Conservation (phyloP, 345 rosid species). For the Rubroshorea leprosula region DNA sequence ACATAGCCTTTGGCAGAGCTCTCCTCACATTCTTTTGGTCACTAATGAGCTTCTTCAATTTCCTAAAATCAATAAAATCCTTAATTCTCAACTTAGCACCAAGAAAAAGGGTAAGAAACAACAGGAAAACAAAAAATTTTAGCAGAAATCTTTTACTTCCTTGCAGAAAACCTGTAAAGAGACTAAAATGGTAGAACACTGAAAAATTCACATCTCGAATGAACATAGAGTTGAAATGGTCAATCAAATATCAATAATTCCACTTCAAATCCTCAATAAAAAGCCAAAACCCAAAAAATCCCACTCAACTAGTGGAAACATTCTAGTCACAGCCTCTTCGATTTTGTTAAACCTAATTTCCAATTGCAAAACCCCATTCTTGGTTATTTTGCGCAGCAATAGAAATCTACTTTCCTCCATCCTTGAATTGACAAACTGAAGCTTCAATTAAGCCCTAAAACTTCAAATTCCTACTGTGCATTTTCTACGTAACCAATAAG, state of each 20-base stretch:
- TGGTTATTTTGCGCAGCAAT: too few species aligned
- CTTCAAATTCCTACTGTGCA: neutral
- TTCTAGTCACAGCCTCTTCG: too few species aligned
- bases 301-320: too few species aligned
- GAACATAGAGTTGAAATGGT: too few species aligned
- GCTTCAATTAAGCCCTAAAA: neutral
- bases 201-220: too few species aligned
- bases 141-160: too few species aligned
- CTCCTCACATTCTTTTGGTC: conserved; percentile 28
- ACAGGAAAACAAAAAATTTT: neutral
- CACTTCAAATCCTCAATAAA: neutral
- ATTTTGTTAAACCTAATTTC: neutral
- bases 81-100: neutral
- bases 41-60: conserved; percentile 43
- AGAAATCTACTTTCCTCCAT: neutral
- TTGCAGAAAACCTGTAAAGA: too few species aligned
- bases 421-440: too few species aligned
- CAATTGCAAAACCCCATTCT: too few species aligned
- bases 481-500: too few species aligned
- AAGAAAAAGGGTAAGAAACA: neutral
- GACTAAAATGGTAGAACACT: too few species aligned
- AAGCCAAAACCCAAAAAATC: neutral
- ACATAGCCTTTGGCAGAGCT: conserved; percentile 41
- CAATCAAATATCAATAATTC: neutral
- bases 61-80: conserved; percentile 30